Evolutionary conservation across 192 early-diverging fungal species (phyloP).

Genomic region (Entrophospora sp.): DNA sequence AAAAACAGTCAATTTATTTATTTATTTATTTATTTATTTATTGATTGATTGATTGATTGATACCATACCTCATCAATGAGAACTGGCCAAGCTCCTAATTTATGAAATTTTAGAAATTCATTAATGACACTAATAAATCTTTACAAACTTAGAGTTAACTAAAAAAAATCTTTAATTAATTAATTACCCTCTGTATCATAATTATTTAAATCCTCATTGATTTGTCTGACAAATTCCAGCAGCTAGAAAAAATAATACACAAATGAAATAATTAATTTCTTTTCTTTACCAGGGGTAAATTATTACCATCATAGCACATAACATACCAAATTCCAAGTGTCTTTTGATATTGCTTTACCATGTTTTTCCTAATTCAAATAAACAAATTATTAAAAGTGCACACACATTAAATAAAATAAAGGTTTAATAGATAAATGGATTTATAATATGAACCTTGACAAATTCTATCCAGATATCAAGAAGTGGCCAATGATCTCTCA

Average conservation of each 20-base stretch:
- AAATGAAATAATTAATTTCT: too few species aligned
- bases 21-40: not conserved
- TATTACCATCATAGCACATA: not conserved
- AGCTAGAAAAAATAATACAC: constrained; percentile 47
- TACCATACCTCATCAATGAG: constrained; percentile 54
- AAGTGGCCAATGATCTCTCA: constrained; percentile 48
- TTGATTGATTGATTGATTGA: too few species aligned
- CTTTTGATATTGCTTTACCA: constrained; percentile 67
- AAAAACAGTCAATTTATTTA: not conserved
- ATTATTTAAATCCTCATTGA: constrained; percentile 49
- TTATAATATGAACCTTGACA: too few species aligned
- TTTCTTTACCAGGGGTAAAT: too few species aligned
- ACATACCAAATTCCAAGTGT: constrained; percentile 75
- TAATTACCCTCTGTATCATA: constrained; percentile 60
- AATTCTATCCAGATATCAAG: constrained; percentile 66
- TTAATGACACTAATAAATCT: not conserved
- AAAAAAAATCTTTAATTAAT: not conserved
- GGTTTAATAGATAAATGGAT: too few species aligned
- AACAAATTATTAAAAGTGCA: too few species aligned
- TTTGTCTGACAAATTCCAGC: constrained; percentile 63
- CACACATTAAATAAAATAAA: too few species aligned
- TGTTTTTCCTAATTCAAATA: constrained; percentile 56
- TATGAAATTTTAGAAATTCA: not conserved
- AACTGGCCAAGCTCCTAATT: constrained; percentile 72
- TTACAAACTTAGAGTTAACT: not conserved